Base-by-base conservation (phyloP, 2,329 filamentous ascomycete species). In the Dothideomycetes sp. region DNA sequence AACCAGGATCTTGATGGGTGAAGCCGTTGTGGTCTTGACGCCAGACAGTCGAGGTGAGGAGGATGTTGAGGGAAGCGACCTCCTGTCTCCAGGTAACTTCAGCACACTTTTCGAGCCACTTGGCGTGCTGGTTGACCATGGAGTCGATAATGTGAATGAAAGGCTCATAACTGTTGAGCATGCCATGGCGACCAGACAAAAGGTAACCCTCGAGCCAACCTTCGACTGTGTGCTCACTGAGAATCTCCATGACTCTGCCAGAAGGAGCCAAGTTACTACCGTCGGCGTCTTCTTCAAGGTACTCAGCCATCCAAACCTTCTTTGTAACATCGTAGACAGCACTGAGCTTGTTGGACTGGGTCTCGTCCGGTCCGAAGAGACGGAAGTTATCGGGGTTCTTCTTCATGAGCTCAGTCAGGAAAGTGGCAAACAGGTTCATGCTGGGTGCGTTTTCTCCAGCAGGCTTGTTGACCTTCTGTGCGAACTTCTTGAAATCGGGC, bases 121-220 rank as follows among this genome's bases (percentile, higher is more conserved):
- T 88, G 67, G 81, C 85, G 63, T 88, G 82, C 64, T 85, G 82
- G 58, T 85, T 86, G 45, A 88, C 82, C 82, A 88, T 88, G 1
- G 80, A 84, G 60, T 87, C 82, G 52, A 88, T 85, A 52, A 88
- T 76, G 55, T 87, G 82, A 45, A 87, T 83, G 56, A 88, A 88
- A 0, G 82, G 81, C 59, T 88, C 83, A 63, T 88, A 88, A 56
- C 78, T 82, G 70, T 86, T 87, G 45, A 88, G 71, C 45, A 88
- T 58, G 10, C 83, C 82, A 49, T 87, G 82, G 4, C 83, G 73
- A 19, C 83, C 83, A 41, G 76, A 84, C 3, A 88, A 69, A 29
- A 84, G 63, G 56, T 87, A 88, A 3, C 83, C 83, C 64, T 88
- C 82, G 12, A 88, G 68, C 82, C 82, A 88, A 18, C 81, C 83